Conservation (phyloP, 352 stramenopile genomes). For the Thalassiosira hispida region DNA sequence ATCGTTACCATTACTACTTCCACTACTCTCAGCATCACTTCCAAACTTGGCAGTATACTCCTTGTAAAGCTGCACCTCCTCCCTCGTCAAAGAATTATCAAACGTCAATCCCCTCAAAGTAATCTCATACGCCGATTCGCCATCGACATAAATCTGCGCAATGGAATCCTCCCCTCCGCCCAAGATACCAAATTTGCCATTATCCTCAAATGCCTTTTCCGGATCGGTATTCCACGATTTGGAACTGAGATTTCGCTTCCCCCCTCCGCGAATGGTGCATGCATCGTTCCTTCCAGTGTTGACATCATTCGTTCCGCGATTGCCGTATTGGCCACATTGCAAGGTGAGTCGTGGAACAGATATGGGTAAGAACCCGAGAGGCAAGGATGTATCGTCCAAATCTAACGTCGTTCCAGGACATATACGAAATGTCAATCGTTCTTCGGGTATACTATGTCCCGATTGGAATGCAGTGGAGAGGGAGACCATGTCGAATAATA, state of each 20-base stretch:
- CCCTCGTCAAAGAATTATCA: conserved; percentile 24
- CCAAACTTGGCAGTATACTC: conserved; percentile 25
- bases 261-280: conserved; percentile 40
- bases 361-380: conserved; percentile 38
- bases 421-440: conserved; percentile 26
- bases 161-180: conserved; percentile 34
- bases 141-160: conserved; percentile 46
- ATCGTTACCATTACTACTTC: neutral
- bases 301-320: neutral
- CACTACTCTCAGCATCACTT: neutral
- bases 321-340: conserved; percentile 25
- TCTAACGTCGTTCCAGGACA: conserved; percentile 45
- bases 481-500: conserved; percentile 39
- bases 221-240: conserved; percentile 20
- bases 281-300: neutral
- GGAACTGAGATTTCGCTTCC: conserved; percentile 15
- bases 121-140: conserved; percentile 39
- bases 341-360: conserved; percentile 24
- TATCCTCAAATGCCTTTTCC: conserved; percentile 13
- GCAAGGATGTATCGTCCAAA: conserved; percentile 33
- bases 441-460: conserved; percentile 11
- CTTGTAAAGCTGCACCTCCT: conserved; percentile 27
- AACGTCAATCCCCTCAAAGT: conserved; percentile 41
- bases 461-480: conserved; percentile 7
- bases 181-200: conserved; percentile 15